These are phyloP conservation scores for Penicillium palitans DNA, from an alignment of 2,329 filamentous ascomycete species.

Conservation along the genomic window DNA sequence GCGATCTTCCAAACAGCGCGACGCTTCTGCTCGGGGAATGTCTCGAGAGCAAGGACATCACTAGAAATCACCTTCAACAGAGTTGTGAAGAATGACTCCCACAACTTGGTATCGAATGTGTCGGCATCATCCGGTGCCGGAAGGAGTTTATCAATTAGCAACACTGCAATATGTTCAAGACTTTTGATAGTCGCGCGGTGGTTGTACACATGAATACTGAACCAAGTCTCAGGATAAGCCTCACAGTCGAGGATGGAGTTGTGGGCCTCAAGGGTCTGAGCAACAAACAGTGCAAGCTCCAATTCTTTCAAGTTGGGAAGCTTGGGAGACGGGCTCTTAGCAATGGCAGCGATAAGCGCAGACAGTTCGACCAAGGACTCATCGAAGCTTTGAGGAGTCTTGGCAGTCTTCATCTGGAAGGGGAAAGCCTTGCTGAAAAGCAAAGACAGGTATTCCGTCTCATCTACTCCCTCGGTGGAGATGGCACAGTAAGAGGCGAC, in stretches of 20 bases:
- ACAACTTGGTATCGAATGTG: conserved; percentile 86
- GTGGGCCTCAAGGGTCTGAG: conserved; percentile 78
- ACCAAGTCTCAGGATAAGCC: conserved; percentile 84
- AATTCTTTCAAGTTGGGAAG: conserved; percentile 75
- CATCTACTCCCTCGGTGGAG: conserved; percentile 61
- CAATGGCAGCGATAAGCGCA: conserved; percentile 78
- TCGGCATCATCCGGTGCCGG: conserved; percentile 90
- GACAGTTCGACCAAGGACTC: conserved; percentile 87
- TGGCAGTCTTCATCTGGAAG: conserved; percentile 72
- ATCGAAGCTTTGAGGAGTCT: conserved; percentile 67
- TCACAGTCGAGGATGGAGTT: conserved; percentile 87
- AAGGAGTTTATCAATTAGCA: conserved; percentile 79
- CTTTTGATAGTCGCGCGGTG: conserved; percentile 86
- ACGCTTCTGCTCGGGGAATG: conserved; percentile 94
- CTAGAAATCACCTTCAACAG: conserved; percentile 87
- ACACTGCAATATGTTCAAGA: conserved; percentile 75
- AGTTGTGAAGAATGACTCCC: conserved; percentile 90
- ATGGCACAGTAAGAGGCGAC: conserved; percentile 85
- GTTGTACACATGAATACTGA: conserved; percentile 90
- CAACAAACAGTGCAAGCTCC: conserved; percentile 72
- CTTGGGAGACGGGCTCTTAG: conserved; percentile 71
- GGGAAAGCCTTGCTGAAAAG: conserved; percentile 89
- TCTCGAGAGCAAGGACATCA: conserved; percentile 84
- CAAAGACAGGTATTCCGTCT: conserved; percentile 69
- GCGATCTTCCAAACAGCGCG: conserved; percentile 98